phyloP scores from a whole-genome alignment of 441 rosid genomes.

The Flueggea neowawraea region DNA sequence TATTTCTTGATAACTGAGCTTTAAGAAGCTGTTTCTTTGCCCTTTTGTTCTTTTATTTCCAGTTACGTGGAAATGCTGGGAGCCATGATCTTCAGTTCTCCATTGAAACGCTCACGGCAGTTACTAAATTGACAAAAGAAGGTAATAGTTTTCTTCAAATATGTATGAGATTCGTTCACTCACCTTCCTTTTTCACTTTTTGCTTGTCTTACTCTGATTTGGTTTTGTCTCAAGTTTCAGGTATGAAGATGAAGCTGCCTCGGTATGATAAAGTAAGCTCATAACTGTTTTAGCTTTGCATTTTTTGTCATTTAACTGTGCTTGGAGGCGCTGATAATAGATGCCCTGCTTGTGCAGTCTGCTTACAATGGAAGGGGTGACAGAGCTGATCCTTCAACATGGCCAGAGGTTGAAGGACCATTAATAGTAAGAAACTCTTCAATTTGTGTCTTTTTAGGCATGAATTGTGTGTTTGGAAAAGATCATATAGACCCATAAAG shows the following conservation, averaged over 20 bases:
- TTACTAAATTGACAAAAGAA: slow-evolving; percentile 59
- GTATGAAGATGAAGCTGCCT: slow-evolving; percentile 88
- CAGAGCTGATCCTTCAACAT: slow-evolving; percentile 72
- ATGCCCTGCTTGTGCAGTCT: slow-evolving; percentile 51
- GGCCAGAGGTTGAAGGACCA: slow-evolving; percentile 98
- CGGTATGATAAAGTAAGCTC: slow-evolving; percentile 79
- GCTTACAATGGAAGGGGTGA: slow-evolving; percentile 90
- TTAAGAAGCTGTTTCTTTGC: slow-evolving; percentile 4
- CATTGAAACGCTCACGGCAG: slow-evolving; percentile 58
- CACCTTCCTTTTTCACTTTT: not conserved
- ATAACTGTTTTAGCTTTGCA: slow-evolving; percentile 1
- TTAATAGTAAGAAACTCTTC: slow-evolving; percentile 42
- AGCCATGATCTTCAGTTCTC: slow-evolving; percentile 95
- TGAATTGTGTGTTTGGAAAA: no score
- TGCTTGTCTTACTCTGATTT: slow-evolving; percentile 8
- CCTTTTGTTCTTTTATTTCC: slow-evolving; percentile 9
- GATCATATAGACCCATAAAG: no score
- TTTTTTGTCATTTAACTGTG: not conserved
- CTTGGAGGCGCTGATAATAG: slow-evolving; percentile 11
- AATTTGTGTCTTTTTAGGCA: no score
- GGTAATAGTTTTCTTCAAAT: slow-evolving; percentile 36
- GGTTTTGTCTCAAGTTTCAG: slow-evolving; percentile 38
- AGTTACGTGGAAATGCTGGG: slow-evolving; percentile 98
- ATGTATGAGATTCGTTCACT: not conserved
- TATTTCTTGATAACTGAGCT: not conserved